phyloP scores from a whole-genome alignment of 371 early-diverging fungal genomes.

The Phascolomyces articulosus region DNA sequence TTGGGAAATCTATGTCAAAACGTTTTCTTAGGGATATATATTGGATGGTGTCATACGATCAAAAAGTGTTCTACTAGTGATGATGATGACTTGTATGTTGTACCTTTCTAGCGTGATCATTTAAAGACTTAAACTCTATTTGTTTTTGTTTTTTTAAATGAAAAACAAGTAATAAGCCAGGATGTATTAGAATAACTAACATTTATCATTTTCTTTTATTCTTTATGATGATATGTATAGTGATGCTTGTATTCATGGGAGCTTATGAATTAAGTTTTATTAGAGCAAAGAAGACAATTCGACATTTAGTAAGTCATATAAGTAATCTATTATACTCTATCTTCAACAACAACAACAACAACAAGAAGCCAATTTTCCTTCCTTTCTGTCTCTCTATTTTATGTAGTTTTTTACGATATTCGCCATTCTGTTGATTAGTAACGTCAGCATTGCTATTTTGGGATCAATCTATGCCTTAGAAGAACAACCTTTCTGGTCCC shows the following conservation, averaged over 20 bases:
- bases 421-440: conserved; percentile 48
- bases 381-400: neutral
- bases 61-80: neutral
- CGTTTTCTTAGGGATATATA: neutral
- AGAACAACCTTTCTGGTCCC: conserved; percentile 72
- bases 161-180: too few relatives aligned
- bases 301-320: neutral
- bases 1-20: too few relatives aligned
- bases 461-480: conserved; percentile 72
- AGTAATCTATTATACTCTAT: neutral
- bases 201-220: too few relatives aligned
- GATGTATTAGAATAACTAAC: too few relatives aligned
- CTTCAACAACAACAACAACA: neutral
- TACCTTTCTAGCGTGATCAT: neutral
- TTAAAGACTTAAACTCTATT: neutral
- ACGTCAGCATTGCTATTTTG: conserved; percentile 50
- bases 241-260: neutral
- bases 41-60: neutral
- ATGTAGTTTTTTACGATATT: conserved; percentile 52
- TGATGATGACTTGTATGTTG: neutral
- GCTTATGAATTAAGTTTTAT: neutral
- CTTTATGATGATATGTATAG: neutral
- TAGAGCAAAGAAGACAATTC: neutral
- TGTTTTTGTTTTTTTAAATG: neutral
- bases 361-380: neutral